phyloP scores from a whole-genome alignment of 345 rosid species.

The Tarenaya hassleriana region DNA sequence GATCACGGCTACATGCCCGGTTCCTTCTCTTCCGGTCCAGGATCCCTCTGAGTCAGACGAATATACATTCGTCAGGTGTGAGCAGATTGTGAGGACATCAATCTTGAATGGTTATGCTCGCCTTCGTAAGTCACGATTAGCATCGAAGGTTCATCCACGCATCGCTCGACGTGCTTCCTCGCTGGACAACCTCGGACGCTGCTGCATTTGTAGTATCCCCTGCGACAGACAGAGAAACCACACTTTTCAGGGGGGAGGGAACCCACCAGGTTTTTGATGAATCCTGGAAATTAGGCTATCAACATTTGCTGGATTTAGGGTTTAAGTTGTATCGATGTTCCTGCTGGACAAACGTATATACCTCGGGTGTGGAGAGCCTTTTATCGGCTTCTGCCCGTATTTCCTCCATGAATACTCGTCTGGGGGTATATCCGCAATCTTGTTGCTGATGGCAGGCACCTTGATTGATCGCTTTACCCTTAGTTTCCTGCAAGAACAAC shows the following conservation, averaged over 20 bases:
- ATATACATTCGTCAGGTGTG: constrained; percentile 33
- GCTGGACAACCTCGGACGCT: constrained; percentile 79
- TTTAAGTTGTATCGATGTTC: too few species aligned
- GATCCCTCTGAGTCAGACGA: constrained; percentile 5
- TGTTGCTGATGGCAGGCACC: constrained; percentile 85
- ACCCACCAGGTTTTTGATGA: too few species aligned
- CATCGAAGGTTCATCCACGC: constrained; percentile 71
- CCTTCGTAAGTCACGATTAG: constrained; percentile 74
- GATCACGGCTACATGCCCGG: constrained; percentile 17
- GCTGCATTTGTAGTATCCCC: constrained; percentile 87
- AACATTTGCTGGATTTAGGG: too few species aligned
- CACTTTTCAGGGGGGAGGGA: neutral
- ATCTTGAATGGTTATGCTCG: constrained; percentile 66
- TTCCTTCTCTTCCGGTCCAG: constrained; percentile 10
- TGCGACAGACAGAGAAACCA: constrained; percentile 22
- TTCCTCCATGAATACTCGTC: constrained; percentile 88
- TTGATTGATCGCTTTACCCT: constrained; percentile 62
- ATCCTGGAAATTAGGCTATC: too few species aligned
- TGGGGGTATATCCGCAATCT: constrained; percentile 77
- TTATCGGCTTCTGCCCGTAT: constrained; percentile 81
- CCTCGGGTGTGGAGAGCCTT: constrained; percentile 86
- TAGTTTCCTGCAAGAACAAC: constrained; percentile 40
- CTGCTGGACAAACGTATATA: constrained; percentile 15
- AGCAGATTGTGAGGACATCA: constrained; percentile 47
- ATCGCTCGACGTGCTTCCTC: constrained; percentile 81